These are phyloP conservation scores for Adansonia gregorii DNA, from an alignment of 441 rosid species.

Conservation along the genomic window DNA sequence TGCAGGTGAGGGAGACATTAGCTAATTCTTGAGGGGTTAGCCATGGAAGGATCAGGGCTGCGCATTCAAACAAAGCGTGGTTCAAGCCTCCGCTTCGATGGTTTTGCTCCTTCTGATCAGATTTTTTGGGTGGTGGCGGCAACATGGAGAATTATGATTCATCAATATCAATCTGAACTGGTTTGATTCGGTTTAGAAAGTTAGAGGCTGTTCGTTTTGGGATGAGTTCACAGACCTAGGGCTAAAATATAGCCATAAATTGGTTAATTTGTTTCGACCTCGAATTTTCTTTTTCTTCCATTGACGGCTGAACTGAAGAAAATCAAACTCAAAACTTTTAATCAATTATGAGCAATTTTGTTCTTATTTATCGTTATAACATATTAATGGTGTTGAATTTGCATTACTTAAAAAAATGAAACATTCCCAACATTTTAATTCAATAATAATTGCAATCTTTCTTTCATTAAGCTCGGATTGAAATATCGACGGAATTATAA, in stretches of 20 bases:
- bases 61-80: conserved; percentile 40
- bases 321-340: too few relatives aligned
- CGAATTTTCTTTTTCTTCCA: too few relatives aligned
- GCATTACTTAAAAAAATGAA: too few relatives aligned
- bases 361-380: too few relatives aligned
- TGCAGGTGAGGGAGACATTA: conserved; percentile 52
- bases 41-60: conserved; percentile 61
- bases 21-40: conserved; percentile 64
- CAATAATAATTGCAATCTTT: too few relatives aligned
- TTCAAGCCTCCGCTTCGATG: not conserved
- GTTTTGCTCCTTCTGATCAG: not conserved
- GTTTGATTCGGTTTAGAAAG: not conserved
- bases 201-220: not conserved
- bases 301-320: too few relatives aligned
- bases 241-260: not conserved
- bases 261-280: not conserved
- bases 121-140: not conserved
- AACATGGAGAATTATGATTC: not conserved
- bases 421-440: too few relatives aligned
- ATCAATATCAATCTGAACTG: too few relatives aligned
- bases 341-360: too few relatives aligned
- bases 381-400: too few relatives aligned
- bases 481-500: too few relatives aligned
- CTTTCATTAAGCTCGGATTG: too few relatives aligned
- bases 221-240: not conserved